Base-by-base conservation (phyloP, 208 protist species). In the Angomonas ambiguus region DNA sequence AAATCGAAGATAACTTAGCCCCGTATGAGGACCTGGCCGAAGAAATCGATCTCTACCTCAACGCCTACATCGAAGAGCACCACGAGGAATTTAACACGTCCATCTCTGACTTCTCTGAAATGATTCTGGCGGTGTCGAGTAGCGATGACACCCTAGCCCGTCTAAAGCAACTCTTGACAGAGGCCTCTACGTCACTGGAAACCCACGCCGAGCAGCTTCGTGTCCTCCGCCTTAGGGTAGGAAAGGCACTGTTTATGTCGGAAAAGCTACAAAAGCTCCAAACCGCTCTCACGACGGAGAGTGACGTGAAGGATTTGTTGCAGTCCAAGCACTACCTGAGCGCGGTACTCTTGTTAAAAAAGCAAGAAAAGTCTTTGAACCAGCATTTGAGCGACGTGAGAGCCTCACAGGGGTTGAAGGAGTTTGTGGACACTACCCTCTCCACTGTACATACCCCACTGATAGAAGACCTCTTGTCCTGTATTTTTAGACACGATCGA, bases 41-140 rank as follows among this genome's bases (percentile, higher is more conserved):
- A 30, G 81, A 91, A 24, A 79, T 93, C 48, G 79, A 92, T 59
- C 66, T 67, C 41, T 57, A 87, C 24, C 72, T 95, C 3, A 73
- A 64, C 24, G 61, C 74, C 59, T 93, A 95, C 79, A 91, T 95
- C 53, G 79, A 92, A 24, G 62, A 62, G 25, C 90, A 95, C 65
- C 76, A 92, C 53, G 76, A 83, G 6, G 83, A 92, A 65, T 95
- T 95, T 72, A 95, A 88, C 69, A 76, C 72, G 24, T 76, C 84
- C 66, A 90, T 93, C 55, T 33, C 69, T 16, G 71, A 89, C 57
- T 95, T 93, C 62, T 91, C 84, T 10, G 80, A 93, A 63, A 87
- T 95, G 80, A 80, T 95, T 28, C 76, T 95, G 28, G 79, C 86
- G 6, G 83, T 95, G 24, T 84, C 84, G 1, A 80, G 80, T 59